Conservation (phyloP, 805 yeast genomes). For the Myxozyma mucilagina region DNA sequence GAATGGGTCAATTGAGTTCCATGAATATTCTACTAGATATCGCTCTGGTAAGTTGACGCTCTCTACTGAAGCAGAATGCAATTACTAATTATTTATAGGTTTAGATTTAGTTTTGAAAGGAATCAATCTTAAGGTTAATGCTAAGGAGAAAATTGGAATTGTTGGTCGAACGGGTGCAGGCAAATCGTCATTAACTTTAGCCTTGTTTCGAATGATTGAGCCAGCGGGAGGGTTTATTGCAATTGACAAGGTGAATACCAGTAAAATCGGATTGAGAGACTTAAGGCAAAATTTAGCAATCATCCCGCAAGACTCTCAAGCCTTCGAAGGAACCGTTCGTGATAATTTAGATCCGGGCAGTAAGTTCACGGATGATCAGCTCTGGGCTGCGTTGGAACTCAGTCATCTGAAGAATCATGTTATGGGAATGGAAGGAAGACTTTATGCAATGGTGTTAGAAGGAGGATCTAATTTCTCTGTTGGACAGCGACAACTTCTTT, state of each 20-base stretch:
- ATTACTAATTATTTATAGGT: constrained; percentile 34
- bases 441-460: constrained; percentile 61
- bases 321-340: constrained; percentile 80
- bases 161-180: constrained; percentile 99
- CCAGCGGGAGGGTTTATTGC: constrained; percentile 63
- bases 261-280: constrained; percentile 70
- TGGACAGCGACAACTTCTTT: constrained; percentile 83
- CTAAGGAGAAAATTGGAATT: constrained; percentile 85
- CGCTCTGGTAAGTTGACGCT: constrained; percentile 52
- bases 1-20: constrained; percentile 64
- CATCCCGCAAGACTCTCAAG: constrained; percentile 93
- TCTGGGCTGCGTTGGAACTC: constrained; percentile 78
- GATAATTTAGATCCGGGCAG: constrained; percentile 83
- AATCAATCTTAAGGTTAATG: constrained; percentile 60
- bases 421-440: constrained; percentile 52
- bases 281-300: constrained; percentile 75
- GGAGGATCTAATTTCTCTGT: constrained; percentile 81
- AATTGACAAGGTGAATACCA: constrained; percentile 69
- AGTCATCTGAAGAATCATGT: constrained; percentile 76
- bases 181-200: constrained; percentile 79
- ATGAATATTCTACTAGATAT: constrained; percentile 77
- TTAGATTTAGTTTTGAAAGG: constrained; percentile 74
- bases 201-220: constrained; percentile 82
- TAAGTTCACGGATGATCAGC: constrained; percentile 62
- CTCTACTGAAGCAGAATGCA: too few species aligned